Evolutionary conservation across 345 rosid genomes (phyloP).

Genomic region (Lumnitzera racemosa): DNA sequence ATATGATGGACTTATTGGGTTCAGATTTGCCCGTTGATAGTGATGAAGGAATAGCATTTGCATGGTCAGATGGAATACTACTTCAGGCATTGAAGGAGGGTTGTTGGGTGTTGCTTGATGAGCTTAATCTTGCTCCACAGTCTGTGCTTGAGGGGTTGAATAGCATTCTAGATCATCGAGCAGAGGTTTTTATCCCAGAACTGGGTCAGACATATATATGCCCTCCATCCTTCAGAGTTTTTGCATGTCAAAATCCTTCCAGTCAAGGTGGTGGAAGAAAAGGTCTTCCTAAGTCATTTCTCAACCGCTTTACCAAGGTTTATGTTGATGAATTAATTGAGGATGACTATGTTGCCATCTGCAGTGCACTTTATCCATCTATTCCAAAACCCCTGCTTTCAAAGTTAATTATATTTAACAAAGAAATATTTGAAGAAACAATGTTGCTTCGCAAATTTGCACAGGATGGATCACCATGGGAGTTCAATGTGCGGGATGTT

Average conservation of each 20-base stretch:
- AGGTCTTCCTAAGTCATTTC: slow-evolving; percentile 92
- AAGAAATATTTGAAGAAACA: slow-evolving; percentile 67
- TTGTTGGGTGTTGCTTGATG: slow-evolving; percentile 94
- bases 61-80: slow-evolving; percentile 95
- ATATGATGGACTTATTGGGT: slow-evolving; percentile 96
- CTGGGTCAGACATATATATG: slow-evolving; percentile 72
- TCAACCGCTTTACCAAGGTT: slow-evolving; percentile 91
- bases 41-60: slow-evolving; percentile 83
- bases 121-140: slow-evolving; percentile 97
- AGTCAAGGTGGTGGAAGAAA: slow-evolving; percentile 98
- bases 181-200: slow-evolving; percentile 93
- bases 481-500: slow-evolving; percentile 93
- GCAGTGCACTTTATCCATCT: slow-evolving; percentile 68
- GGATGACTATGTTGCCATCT: slow-evolving; percentile 75
- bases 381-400: slow-evolving; percentile 57
- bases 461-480: slow-evolving; percentile 97
- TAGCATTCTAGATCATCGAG: slow-evolving; percentile 95
- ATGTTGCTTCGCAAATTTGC: slow-evolving; percentile 66
- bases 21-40: slow-evolving; percentile 90
- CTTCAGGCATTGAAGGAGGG: slow-evolving; percentile 97
- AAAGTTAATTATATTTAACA: slow-evolving; percentile 69
- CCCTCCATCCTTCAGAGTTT: slow-evolving; percentile 75
- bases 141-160: slow-evolving; percentile 98
- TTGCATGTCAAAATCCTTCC: slow-evolving; percentile 97
- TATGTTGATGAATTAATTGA: slow-evolving; percentile 84